Evolutionary conservation across 768 basidiomycete genomes (phyloP).

Genomic region (Tricholoma terreum): DNA sequence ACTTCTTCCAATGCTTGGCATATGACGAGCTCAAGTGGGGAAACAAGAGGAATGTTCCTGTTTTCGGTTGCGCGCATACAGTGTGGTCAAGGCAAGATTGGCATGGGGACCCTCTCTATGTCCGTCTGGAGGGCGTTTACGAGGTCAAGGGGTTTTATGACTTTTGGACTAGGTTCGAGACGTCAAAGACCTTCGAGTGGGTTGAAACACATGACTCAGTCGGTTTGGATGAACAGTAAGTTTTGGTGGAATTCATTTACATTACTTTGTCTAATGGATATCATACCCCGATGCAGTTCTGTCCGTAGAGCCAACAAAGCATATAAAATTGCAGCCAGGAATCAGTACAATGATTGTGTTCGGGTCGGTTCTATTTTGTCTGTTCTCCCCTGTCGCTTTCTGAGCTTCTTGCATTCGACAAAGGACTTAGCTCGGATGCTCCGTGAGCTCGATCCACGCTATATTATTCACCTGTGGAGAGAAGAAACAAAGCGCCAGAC

Average conservation of each 20-base stretch:
- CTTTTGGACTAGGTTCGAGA: constrained; percentile 22
- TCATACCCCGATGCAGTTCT: neutral
- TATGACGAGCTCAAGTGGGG: constrained; percentile 21
- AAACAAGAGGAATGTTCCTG: constrained; percentile 4
- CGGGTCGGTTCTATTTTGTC: constrained; percentile 4
- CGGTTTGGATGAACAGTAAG: neutral
- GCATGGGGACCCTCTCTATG: neutral
- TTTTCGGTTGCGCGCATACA: constrained; percentile 15
- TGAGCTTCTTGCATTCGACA: too few relatives aligned
- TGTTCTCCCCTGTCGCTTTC: too few relatives aligned
- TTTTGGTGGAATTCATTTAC: neutral
- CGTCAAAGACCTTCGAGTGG: constrained; percentile 25
- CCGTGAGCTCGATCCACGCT: too few relatives aligned
- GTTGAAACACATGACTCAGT: constrained; percentile 5
- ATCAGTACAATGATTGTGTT: constrained; percentile 11
- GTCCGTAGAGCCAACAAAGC: constrained; percentile 4
- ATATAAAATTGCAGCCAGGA: constrained; percentile 1
- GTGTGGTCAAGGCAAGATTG: constrained; percentile 21
- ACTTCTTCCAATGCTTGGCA: constrained; percentile 24
- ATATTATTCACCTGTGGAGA: too few relatives aligned
- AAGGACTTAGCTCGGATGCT: too few relatives aligned
- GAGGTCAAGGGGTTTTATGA: constrained; percentile 20
- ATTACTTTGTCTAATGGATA: neutral
- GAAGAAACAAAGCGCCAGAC: too few relatives aligned
- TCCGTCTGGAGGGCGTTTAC: neutral